phyloP scores from a whole-genome alignment of 495 filamentous ascomycete species.

The Podospora australis region DNA sequence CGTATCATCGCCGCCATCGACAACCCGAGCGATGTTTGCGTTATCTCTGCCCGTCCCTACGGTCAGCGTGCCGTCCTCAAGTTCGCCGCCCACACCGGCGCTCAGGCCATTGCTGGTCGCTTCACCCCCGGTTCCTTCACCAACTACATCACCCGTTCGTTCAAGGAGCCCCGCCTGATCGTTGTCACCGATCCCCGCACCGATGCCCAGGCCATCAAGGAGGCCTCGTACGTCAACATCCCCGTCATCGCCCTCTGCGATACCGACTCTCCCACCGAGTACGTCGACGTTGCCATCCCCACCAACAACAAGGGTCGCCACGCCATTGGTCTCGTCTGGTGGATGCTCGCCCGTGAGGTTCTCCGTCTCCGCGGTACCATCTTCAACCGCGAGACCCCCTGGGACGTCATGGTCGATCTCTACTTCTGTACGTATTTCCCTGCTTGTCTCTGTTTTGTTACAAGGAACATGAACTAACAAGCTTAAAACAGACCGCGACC shows the following conservation, averaged over 20 bases:
- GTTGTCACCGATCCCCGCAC: constrained; percentile 99
- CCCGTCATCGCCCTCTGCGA: constrained; percentile 98
- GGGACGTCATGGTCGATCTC: constrained; percentile 98
- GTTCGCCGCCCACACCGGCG: constrained; percentile 96
- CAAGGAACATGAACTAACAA: constrained; percentile 16
- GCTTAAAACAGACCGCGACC: constrained; percentile 72
- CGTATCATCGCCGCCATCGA: constrained; percentile 98
- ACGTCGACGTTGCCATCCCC: constrained; percentile 98
- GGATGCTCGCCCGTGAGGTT: constrained; percentile 98
- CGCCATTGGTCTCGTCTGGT: constrained; percentile 97
- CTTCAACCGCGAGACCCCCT: constrained; percentile 85
- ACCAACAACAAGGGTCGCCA: constrained; percentile 99
- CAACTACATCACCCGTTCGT: constrained; percentile 99
- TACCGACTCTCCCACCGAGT: constrained; percentile 98
- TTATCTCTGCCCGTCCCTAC: constrained; percentile 98
- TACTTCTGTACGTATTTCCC: constrained; percentile 72
- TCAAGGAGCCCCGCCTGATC: constrained; percentile 99
- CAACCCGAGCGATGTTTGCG: constrained; percentile 98
- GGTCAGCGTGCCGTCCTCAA: constrained; percentile 99
- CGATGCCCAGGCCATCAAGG: constrained; percentile 99
- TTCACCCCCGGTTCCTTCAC: constrained; percentile 99
- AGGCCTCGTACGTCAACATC: constrained; percentile 99
- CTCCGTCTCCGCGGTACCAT: constrained; percentile 96
- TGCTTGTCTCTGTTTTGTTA: background rate
- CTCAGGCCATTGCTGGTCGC: constrained; percentile 95